Evolutionary conservation across 2,329 filamentous ascomycete genomes (phyloP), one percentile per base, ranked within the genome.

Genomic region (Monilinia fructigena): DNA sequence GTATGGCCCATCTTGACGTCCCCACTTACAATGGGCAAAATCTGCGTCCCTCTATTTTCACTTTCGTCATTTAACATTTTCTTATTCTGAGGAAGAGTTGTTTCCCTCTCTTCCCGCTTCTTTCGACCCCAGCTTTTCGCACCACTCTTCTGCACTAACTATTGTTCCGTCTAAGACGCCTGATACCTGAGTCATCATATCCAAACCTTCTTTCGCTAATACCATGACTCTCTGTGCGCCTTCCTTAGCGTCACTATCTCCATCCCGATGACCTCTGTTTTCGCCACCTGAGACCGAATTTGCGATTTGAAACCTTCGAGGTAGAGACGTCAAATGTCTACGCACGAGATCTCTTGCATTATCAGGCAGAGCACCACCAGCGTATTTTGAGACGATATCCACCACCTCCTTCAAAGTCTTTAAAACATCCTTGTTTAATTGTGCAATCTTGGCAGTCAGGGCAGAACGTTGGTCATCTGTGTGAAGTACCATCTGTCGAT

Each of bases 121-220:
- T 75, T 75, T 26, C 70, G 81, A 14, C 90, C 90, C 91, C 67
- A 96, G 81, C 26, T 88, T 83, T 67, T 93, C 90, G 70, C 94
- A 91, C 95, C 95, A 98, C 72, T 89, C 87, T 78, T 98, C 94
- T 0, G 95, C 95, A 73, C 91, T 95, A 65, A 91, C 85, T 63
- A 98, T 90, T 0, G 95, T 98, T 63, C 92, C 90, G 72, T 96
- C 91, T 11, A 98, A 84, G 2, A 97, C 91, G 6, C 89, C 87
- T 52, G 89, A 95, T 60, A 99, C 92, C 76, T 97, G 93, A 0
- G 87, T 85, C 83, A 98, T 93, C 89, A 98, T 97, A 72, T 97
- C 93, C 18, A 98, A 82, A 0, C 93, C 92, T 76, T 98, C 94
- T 74, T 90, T 90, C 8, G 94, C 94, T 62, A 98, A 86, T 1